These are phyloP conservation scores for Carex kokanica DNA, from an alignment of 176 grass and related monocot species.

Conservation along the genomic window DNA sequence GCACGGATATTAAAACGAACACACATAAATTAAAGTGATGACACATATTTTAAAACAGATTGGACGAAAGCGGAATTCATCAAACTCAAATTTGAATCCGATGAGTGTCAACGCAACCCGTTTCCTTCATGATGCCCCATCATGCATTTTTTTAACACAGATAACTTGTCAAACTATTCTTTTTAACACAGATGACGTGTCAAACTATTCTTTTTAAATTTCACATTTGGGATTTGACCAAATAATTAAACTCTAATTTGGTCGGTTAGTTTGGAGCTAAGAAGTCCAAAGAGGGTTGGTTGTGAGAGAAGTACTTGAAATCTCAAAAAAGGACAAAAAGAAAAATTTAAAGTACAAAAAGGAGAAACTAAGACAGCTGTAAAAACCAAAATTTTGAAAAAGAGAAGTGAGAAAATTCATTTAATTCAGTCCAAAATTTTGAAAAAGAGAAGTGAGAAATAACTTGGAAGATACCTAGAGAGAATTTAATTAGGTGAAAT, in stretches of 20 bases:
- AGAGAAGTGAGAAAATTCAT: no score
- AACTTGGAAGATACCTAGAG: neutral
- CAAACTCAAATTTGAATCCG: no score
- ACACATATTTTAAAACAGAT: no score
- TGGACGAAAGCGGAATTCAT: no score
- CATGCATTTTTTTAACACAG: neutral
- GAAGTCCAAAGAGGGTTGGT: neutral
- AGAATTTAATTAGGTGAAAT: neutral
- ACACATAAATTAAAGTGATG: no score
- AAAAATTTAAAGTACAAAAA: neutral
- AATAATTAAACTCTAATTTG: neutral
- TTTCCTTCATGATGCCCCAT: no score
- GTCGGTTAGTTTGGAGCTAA: neutral
- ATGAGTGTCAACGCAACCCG: no score
- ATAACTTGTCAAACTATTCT: neutral
- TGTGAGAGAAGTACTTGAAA: neutral
- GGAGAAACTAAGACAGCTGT: neutral
- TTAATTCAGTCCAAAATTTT: neutral
- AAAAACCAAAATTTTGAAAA: no score
- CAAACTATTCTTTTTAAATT: neutral
- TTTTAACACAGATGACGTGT: neutral
- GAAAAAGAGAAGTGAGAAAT: conserved; percentile 1
- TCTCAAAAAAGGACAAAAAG: neutral
- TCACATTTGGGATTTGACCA: conserved; percentile 3
- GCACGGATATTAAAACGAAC: no score